Base-by-base conservation (phyloP, 2,329 filamentous ascomycete genomes). In the Xylogone sp. region DNA sequence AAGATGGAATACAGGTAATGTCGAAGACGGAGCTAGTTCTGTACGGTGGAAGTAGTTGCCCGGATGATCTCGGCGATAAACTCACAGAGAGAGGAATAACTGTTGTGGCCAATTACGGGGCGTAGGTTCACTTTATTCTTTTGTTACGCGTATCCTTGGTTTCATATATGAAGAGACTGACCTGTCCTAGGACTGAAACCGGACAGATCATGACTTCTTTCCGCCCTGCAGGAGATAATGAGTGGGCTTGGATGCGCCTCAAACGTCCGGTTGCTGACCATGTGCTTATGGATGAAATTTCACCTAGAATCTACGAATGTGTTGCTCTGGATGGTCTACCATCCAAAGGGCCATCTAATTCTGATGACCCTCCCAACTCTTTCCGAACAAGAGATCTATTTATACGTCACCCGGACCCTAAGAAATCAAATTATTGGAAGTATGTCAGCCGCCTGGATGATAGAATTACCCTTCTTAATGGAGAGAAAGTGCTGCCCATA, bases 201-300 rank as follows among this genome's bases (percentile, higher is more conserved):
- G 81, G 82, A 5, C 76, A 82, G 58, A 64, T 86, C 13, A 83
- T 84, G 78, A 84, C 79, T 1, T 83, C 81, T 0, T 75, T 78
- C 56, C 70, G 82, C 9, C 70, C 74, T 0, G 61, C 63, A 2
- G 73, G 68, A 2, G 83, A 86, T 62, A 75, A 74, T 42, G 75
- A 71, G 2, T 87, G 83, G 83, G 78, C 83, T 58, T 86, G 83
- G 55, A 65, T 84, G n/a, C 74, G 75, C 10, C 57, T 56, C 19
- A 31, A 56, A 7, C 48, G 51, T 39, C 24, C 50, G 8, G 46
- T 31, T 10, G 24, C 34, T 10, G 48, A 52, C 20, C 59, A 49
- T 39, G 49, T 61, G 3, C 31, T 46, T 7, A 55, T 59, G 53
- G 51, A 22, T 4, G 51, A 42, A 18, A 50, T 48, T 27, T 51